Base-by-base conservation (phyloP, 805 yeast genomes). In the Jamesozyma gamospora region DNA sequence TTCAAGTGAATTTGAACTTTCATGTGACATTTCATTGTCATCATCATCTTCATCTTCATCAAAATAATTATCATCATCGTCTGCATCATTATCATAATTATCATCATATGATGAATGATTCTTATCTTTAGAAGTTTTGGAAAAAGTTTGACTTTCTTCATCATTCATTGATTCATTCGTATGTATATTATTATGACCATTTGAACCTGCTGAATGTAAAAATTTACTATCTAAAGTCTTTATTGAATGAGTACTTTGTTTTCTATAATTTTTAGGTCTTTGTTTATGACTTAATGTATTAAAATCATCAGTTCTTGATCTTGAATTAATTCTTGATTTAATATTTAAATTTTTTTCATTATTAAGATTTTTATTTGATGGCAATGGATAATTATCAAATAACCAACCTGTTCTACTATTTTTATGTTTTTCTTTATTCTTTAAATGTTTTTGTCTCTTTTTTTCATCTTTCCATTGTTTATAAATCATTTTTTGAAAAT, bases 401-500 rank as follows among this genome's bases (percentile, higher is more conserved):
- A 40, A 40, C 57, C 52, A 33, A 14, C 39, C 19, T 12, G 14
- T 30, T 21, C 24, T 8, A 19, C 36, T 35, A 13, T 24, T 28
- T 4, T 25, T 28, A 29, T 34, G 43, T 14, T 36, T 39, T 8
- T 18, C 34, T 13, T 37, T 36, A 8, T 25, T 34, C n/a, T 16
- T 36, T 11, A 37, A 21, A 12, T 35, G 32, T 32, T 55, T 56
- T 28, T 53, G 34, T 36, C 54, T 52, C 18, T 55, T 58, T 12
- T 56, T 44, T 35, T 60, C 57, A 2, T 45, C 50, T 29, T 51
- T 58, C 53, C 61, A 56, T 44, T 51, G 61, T 40, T 48, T 50
- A 40, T 58, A 62, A 17, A 67, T 56, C 49, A 64, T 48, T 36
- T 56, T 65, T 39, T 72, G 77, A 47, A 72, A 70, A 3, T 75